Evolutionary conservation across 306 rosid genomes (phyloP).

Genomic region (Psophocarpus tetragonolobus): DNA sequence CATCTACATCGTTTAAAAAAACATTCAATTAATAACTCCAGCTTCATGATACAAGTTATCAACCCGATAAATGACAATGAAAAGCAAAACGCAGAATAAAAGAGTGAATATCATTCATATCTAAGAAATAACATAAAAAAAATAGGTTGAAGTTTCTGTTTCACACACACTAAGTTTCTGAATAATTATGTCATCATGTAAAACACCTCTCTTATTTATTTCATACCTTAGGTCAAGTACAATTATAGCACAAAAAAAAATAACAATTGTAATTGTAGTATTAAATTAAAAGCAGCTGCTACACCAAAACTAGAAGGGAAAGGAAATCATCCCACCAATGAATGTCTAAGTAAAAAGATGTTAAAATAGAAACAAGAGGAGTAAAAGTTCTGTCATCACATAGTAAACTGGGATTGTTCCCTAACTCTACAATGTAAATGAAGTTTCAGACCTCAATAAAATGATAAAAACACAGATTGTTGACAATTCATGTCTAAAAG

Average conservation of each 20-base stretch:
- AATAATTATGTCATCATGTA: neutral
- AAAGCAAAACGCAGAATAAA: constrained; percentile 5
- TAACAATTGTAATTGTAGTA: neutral
- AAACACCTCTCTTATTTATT: neutral
- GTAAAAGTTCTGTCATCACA: neutral
- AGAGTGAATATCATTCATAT: neutral
- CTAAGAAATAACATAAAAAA: neutral
- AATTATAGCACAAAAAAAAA: neutral
- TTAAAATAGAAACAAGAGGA: neutral
- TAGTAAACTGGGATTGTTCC: neutral
- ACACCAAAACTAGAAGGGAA: neutral
- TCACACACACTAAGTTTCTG: neutral
- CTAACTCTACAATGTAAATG: neutral
- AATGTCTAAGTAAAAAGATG: neutral
- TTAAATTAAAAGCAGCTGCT: neutral
- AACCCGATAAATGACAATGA: constrained; percentile 12
- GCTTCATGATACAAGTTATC: neutral
- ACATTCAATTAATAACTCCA: neutral
- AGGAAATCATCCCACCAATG: neutral
- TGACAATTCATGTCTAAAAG: neutral
- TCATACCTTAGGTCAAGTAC: neutral
- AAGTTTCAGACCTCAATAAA: constrained; percentile 7
- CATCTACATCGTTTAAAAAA: constrained; percentile 52
- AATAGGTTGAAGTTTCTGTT: neutral
- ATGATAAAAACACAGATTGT: neutral